Conservation (phyloP, 2,329 filamentous ascomycete species). For the Trichoderma atrobrunneum region DNA sequence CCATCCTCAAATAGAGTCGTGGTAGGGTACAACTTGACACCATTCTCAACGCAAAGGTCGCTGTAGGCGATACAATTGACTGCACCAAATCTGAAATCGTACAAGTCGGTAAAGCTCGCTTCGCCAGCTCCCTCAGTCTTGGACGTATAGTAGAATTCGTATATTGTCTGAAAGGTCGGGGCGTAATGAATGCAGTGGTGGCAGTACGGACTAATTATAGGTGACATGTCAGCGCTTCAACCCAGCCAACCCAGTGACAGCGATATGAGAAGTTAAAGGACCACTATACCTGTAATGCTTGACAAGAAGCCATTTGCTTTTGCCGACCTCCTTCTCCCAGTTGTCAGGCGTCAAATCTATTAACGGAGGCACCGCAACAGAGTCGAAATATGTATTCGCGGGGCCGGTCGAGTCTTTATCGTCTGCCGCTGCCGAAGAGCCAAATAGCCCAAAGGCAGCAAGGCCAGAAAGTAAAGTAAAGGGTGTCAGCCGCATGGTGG, state of each 20-base stretch:
- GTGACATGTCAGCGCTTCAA: slow-evolving; percentile 26
- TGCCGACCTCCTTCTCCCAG: slow-evolving; percentile 55
- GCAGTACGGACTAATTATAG: slow-evolving; percentile 52
- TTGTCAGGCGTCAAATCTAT: slow-evolving; percentile 57
- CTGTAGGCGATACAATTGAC: slow-evolving; percentile 83
- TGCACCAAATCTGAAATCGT: slow-evolving; percentile 83
- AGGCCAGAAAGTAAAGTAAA: slow-evolving; percentile 48
- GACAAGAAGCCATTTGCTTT: slow-evolving; percentile 52
- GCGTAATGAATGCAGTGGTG: slow-evolving; percentile 76
- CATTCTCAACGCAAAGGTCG: slow-evolving; percentile 69
- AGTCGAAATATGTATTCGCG: slow-evolving; percentile 62
- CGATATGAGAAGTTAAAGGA: not conserved
- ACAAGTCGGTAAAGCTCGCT: slow-evolving; percentile 70
- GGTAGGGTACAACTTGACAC: slow-evolving; percentile 70
- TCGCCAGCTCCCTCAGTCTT: slow-evolving; percentile 60
- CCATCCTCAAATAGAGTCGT: slow-evolving; percentile 81
- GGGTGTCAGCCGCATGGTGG: slow-evolving; percentile 34
- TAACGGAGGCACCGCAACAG: slow-evolving; percentile 63
- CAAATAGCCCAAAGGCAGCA: slow-evolving; percentile 31
- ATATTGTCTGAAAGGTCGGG: slow-evolving; percentile 84
- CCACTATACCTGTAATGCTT: slow-evolving; percentile 64
- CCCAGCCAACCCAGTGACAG: not conserved
- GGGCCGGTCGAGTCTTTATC: slow-evolving; percentile 34
- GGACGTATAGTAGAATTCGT: slow-evolving; percentile 93
- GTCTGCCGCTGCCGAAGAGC: not conserved